phyloP scores from a whole-genome alignment of 176 grass and related monocot genomes.

The Phoenix roebelenii region DNA sequence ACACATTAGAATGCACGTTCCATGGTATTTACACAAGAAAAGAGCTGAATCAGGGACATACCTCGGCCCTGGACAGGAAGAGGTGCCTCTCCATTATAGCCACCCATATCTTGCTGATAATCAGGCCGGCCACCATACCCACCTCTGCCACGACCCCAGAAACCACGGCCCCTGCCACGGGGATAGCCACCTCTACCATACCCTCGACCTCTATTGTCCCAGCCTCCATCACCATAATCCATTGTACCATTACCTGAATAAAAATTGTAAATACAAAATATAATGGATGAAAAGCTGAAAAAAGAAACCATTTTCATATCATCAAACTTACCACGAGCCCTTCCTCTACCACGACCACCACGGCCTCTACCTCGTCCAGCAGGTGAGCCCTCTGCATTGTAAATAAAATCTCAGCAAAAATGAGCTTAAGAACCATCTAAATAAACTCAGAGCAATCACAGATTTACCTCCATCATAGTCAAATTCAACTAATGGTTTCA shows the following conservation, averaged over 20 bases:
- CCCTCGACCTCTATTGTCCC: constrained; percentile 37
- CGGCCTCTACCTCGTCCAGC: constrained; percentile 59
- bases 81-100: constrained; percentile 55
- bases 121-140: constrained; percentile 39
- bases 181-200: constrained; percentile 41
- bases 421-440: too few relatives aligned
- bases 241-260: constrained; percentile 49
- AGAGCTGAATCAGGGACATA: constrained; percentile 3
- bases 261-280: constrained; percentile 8
- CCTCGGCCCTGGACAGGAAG: constrained; percentile 42
- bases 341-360: constrained; percentile 39
- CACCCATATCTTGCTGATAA: constrained; percentile 61
- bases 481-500: constrained; percentile 76
- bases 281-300: neutral
- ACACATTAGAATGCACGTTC: too few relatives aligned
- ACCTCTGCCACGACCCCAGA: constrained; percentile 44
- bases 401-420: constrained; percentile 22
- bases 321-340: constrained; percentile 28
- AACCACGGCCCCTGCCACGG: constrained; percentile 52
- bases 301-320: neutral
- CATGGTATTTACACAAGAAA: neutral
- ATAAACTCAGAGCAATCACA: too few relatives aligned
- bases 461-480: constrained; percentile 73
- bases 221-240: constrained; percentile 41
- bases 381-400: constrained; percentile 60